phyloP scores from a whole-genome alignment of 495 filamentous ascomycete genomes.

The Penicillium paxilli region DNA sequence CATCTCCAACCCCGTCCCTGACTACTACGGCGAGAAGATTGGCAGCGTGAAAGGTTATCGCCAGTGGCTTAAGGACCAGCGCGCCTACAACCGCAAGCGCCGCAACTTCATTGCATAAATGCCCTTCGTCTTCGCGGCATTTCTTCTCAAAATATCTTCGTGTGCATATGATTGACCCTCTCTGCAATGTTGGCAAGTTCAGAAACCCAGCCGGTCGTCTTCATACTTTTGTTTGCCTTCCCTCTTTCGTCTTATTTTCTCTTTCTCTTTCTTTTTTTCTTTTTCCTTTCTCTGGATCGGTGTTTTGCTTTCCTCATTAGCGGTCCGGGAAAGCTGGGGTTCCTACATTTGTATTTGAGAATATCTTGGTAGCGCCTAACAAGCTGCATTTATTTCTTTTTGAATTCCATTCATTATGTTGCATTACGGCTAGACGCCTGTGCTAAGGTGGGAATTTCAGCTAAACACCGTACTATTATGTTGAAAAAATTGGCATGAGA shows the following conservation, averaged over 20 bases:
- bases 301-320: constrained; percentile 32
- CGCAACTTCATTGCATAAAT: constrained; percentile 54
- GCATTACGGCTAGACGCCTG: too few relatives aligned
- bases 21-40: constrained; percentile 88
- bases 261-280: constrained; percentile 16
- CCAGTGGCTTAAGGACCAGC: constrained; percentile 94
- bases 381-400: constrained; percentile 4
- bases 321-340: constrained; percentile 22
- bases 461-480: too few relatives aligned
- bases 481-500: too few relatives aligned
- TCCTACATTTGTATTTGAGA: constrained; percentile 26
- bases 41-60: constrained; percentile 86
- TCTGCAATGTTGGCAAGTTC: constrained; percentile 1
- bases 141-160: constrained; percentile 11
- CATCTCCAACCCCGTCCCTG: constrained; percentile 68
- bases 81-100: constrained; percentile 94
- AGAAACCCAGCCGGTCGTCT: constrained; percentile 10
- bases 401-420: background rate
- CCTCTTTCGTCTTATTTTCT: constrained; percentile 21
- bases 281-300: constrained; percentile 21
- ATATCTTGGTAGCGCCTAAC: constrained; percentile 16
- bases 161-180: constrained; percentile 22
- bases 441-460: too few relatives aligned
- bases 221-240: too few relatives aligned
- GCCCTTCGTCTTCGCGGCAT: background rate